These are phyloP conservation scores for Chloris gayana DNA, from an alignment of 176 grass and related monocot species.

Conservation along the genomic window DNA sequence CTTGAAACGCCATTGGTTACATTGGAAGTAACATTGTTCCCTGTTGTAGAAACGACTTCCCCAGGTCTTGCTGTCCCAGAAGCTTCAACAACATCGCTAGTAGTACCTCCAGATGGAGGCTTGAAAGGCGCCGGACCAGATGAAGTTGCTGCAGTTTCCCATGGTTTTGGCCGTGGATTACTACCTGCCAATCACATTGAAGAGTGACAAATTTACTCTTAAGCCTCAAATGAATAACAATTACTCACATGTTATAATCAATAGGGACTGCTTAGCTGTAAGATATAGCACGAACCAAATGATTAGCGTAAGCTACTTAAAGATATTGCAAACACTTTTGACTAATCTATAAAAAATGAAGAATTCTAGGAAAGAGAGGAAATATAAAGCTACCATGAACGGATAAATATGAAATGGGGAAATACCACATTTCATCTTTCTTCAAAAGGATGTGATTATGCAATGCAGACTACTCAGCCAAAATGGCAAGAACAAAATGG, in stretches of 20 bases:
- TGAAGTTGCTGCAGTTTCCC: slow-evolving; percentile 62
- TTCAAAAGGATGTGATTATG: no score
- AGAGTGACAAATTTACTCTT: background rate
- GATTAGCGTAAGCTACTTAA: background rate
- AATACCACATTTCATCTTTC: no score
- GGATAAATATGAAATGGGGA: no score
- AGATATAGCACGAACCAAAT: background rate
- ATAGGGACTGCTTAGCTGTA: background rate
- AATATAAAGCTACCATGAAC: no score
- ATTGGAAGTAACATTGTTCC: slow-evolving; percentile 42
- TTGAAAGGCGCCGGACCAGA: slow-evolving; percentile 73
- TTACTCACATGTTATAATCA: background rate
- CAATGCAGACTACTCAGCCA: no score
- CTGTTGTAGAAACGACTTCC: slow-evolving; percentile 61
- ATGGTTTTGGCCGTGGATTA: slow-evolving; percentile 65
- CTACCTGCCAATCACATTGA: slow-evolving; percentile 53
- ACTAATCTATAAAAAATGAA: no score
- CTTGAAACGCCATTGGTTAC: slow-evolving; percentile 41
- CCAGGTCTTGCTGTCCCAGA: slow-evolving; percentile 86
- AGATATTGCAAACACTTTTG: no score
- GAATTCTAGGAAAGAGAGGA: no score
- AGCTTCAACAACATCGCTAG: slow-evolving; percentile 77
- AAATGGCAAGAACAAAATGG: no score
- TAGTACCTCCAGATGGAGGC: slow-evolving; percentile 73
- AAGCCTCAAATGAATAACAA: background rate